These are phyloP conservation scores for Jatropha multifida DNA, from an alignment of 441 rosid genomes.

Conservation along the genomic window DNA sequence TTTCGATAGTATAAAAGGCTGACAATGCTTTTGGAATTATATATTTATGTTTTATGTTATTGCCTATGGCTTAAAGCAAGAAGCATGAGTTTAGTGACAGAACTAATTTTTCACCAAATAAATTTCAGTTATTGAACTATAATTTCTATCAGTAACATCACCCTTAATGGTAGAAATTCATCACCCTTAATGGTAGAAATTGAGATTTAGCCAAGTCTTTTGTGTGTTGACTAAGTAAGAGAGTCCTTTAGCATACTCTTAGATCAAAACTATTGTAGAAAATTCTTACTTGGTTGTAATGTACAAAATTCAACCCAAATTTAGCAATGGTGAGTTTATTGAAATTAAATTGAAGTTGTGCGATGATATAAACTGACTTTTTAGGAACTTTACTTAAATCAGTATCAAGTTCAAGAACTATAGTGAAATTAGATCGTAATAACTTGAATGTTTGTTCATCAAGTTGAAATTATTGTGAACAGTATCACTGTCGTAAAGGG, in stretches of 20 bases:
- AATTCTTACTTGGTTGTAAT: neutral
- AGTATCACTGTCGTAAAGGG: neutral
- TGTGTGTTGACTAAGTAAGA: neutral
- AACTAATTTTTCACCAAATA: too few species aligned
- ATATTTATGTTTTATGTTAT: too few species aligned
- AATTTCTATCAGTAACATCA: too few species aligned
- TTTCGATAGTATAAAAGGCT: constrained; percentile 5
- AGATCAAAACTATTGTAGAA: too few species aligned
- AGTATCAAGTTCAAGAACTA: neutral
- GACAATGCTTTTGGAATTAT: neutral
- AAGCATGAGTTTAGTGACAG: neutral
- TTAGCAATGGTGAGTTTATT: neutral
- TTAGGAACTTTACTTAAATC: neutral
- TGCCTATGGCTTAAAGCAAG: neutral
- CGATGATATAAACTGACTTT: too few species aligned
- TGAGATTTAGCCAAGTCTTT: too few species aligned
- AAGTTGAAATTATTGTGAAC: neutral
- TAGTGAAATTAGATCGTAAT: neutral
- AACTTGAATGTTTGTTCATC: neutral
- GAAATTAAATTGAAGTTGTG: neutral
- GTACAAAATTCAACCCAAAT: neutral
- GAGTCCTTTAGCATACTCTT: neutral
- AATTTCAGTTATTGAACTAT: neutral
- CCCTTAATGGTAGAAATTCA: too few species aligned
- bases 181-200: too few species aligned